Evolutionary conservation across 441 rosid genomes (phyloP), one percentile per base, ranked within the genome.

Genomic region (Corymbia citriodora): DNA sequence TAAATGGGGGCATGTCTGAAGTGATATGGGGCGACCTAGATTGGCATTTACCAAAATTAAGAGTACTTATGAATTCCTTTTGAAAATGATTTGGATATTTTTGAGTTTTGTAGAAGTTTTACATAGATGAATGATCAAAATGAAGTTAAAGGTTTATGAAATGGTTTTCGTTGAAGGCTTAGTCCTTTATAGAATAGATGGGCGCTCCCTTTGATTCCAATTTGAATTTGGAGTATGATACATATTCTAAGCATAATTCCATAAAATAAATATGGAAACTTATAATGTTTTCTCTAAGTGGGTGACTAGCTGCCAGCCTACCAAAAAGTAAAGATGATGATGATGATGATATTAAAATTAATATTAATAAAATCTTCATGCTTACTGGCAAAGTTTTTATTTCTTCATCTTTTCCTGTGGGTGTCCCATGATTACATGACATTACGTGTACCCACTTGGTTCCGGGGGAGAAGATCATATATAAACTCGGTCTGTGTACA

Each of bases 1-100:
- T 25, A 59, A 0, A 10, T 2, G 65, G 15, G n/a, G 65, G n/a
- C 65, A 59, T n/a, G 0, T 59, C 7, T 0, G 65, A 59, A 59
- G n/a, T 59, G n/a, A 25, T 2, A 59, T 9, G 65, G n/a, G 14
- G 14, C n/a, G n/a, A 59, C 65, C n/a, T 59, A 59, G 3, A 59
- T 23, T 6, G 65, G n/a, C 65, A 59, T 25, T 59, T 59, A 25
- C 65, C n/a, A 59, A 25, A 59, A 59, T 59, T 11, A 29, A 59
- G n/a, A 59, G 65, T 59, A 59, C 65, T 59, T 59, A 59, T 59
- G 65, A 25, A 59, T 59, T 59, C 65, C 15, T 10, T 59, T 59
- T 10, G n/a, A 59, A 59, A 25, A 59, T 25, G 65, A 59, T 2
- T 10, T 59, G n/a, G n/a, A n/a, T n/a, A 59, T 25, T 59, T 59